Conservation (phyloP, 371 early-diverging fungal genomes). For the Syncephalastrum sp. region DNA sequence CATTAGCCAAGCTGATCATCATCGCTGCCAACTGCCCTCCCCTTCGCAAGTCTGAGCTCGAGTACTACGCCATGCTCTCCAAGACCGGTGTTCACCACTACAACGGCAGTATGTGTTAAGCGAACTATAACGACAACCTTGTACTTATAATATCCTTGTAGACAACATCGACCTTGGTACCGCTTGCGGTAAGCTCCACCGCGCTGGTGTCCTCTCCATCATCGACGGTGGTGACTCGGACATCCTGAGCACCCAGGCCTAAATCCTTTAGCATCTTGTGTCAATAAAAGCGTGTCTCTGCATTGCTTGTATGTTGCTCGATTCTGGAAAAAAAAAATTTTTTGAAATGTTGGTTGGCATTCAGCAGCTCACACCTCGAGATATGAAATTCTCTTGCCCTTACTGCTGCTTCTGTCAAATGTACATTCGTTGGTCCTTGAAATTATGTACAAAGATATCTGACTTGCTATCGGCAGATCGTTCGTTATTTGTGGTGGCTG, state of each 20-base stretch:
- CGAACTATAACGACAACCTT: too few relatives aligned
- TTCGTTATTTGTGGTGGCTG: too few relatives aligned
- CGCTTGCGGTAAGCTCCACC: conserved; percentile 99
- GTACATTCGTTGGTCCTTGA: too few relatives aligned
- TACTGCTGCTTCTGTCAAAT: too few relatives aligned
- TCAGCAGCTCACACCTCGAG: too few relatives aligned
- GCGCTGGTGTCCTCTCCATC: conserved; percentile 88
- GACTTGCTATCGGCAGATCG: too few relatives aligned
- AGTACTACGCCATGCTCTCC: conserved; percentile 99
- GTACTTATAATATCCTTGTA: conserved; percentile 4
- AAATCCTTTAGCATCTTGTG: conserved; percentile 2
- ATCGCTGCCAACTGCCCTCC: conserved; percentile 98
- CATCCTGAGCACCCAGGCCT: conserved; percentile 43
- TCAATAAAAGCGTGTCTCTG: conserved; percentile 5
- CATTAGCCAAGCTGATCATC: conserved; percentile 94
- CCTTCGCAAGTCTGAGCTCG: conserved; percentile 98
- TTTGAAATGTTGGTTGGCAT: background rate
- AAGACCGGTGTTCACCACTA: conserved; percentile 99
- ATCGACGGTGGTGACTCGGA: conserved; percentile 97
- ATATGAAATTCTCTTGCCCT: too few relatives aligned
- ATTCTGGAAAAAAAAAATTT: background rate
- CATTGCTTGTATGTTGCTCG: background rate
- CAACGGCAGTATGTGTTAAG: conserved; percentile 70
- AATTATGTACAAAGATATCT: too few relatives aligned
- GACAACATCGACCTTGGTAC: conserved; percentile 99